A percentile compares a stretch with the other conserved stretches of the same genome.
Evolutionary conservation across 2,329 filamentous ascomycete species (phyloP).

Genomic region (Aspergillus sp.): DNA sequence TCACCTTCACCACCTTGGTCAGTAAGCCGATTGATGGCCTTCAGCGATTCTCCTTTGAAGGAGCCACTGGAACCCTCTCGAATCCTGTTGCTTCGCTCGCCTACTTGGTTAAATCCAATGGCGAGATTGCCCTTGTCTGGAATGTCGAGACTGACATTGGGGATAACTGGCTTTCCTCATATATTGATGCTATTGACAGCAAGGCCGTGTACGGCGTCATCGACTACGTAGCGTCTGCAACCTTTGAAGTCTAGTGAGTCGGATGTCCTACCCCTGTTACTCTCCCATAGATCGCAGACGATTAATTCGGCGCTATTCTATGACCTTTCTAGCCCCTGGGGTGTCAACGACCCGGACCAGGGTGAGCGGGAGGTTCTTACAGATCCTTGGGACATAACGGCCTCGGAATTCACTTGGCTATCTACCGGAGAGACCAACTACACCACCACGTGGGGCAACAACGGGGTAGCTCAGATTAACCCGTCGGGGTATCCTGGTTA

Average conservation of each 20-base stretch:
- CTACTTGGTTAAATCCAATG: slow-evolving; percentile 17
- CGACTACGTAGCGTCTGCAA: slow-evolving; percentile 21
- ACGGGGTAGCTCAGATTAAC: slow-evolving; percentile 23
- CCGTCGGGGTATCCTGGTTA: slow-evolving; percentile 15
- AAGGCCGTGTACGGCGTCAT: slow-evolving; percentile 19
- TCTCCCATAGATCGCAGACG: not conserved
- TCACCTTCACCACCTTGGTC: slow-evolving; percentile 4
- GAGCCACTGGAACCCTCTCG: slow-evolving; percentile 16
- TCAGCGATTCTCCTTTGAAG: slow-evolving; percentile 16
- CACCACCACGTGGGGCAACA: slow-evolving; percentile 22
- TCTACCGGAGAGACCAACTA: slow-evolving; percentile 19
- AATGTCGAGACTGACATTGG: slow-evolving; percentile 21
- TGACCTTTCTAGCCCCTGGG: slow-evolving; percentile 17
- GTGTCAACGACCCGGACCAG: slow-evolving; percentile 20
- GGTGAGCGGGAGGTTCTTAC: slow-evolving; percentile 16
- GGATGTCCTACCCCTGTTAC: no score
- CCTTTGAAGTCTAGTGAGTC: slow-evolving; percentile 24
- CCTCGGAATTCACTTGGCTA: slow-evolving; percentile 23
- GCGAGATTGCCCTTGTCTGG: slow-evolving; percentile 17
- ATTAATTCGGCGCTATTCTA: not conserved
- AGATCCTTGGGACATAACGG: slow-evolving; percentile 19
- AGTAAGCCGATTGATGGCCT: not conserved
- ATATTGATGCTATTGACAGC: slow-evolving; percentile 18
- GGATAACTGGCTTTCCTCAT: slow-evolving; percentile 23
- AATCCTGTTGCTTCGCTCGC: slow-evolving; percentile 21